Percentiles rank a stretch among this genome's conserved stretches.
These are phyloP conservation scores for Amanita molliuscula DNA, from an alignment of 768 basidiomycete genomes.

Conservation along the genomic window DNA sequence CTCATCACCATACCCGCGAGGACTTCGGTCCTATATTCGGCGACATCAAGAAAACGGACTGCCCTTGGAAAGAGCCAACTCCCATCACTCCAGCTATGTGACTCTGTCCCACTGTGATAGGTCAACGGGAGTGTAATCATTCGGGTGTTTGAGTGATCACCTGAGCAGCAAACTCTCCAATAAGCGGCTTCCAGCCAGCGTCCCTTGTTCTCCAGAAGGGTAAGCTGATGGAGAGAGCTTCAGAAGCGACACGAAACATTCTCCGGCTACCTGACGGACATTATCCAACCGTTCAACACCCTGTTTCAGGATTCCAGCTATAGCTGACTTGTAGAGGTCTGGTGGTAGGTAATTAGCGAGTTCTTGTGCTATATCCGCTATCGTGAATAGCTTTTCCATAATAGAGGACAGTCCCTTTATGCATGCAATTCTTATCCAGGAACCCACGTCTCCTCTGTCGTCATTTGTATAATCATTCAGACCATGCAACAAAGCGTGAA, in stretches of 20 bases:
- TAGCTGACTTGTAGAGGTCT: constrained; percentile 39
- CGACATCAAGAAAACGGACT: constrained; percentile 52
- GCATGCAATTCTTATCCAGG: constrained; percentile 83
- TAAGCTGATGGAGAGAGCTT: constrained; percentile 32
- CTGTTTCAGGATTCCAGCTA: constrained; percentile 75
- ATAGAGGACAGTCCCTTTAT: constrained; percentile 53
- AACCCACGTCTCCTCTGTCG: constrained; percentile 94
- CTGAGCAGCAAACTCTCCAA: constrained; percentile 43
- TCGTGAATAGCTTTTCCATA: constrained; percentile 38
- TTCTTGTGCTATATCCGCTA: constrained; percentile 28
- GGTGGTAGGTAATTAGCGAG: constrained; percentile 55
- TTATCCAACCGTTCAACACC: constrained; percentile 87
- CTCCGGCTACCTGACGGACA: constrained; percentile 74
- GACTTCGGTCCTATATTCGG: constrained; percentile 49
- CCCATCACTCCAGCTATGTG: constrained; percentile 58
- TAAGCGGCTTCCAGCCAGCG: constrained; percentile 33
- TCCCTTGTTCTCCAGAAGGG: constrained; percentile 35
- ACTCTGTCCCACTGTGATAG: constrained; percentile 22
- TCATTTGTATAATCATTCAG: constrained; percentile 88
- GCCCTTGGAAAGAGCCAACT: constrained; percentile 68
- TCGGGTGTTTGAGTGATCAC: constrained; percentile 16
- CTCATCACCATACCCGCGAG: constrained; percentile 70
- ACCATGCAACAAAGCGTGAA: constrained; percentile 54
- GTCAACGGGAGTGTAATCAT: constrained; percentile 5
- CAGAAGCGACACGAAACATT: constrained; percentile 44